Evolutionary conservation across 2,329 filamentous ascomycete species (phyloP).

Genomic region (Didymella exigua): DNA sequence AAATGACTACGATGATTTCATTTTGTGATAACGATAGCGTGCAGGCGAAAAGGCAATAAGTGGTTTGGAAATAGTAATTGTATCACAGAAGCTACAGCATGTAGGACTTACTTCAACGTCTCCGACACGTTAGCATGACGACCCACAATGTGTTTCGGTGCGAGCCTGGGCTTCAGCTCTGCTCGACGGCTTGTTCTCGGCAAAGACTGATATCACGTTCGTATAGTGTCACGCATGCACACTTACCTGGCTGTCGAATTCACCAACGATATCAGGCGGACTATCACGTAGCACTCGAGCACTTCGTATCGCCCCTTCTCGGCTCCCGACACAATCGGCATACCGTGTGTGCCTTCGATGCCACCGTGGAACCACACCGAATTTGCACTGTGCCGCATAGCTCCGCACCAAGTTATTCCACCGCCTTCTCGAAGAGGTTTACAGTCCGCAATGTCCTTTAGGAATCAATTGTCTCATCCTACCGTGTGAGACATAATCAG

Average conservation of each 20-base stretch:
- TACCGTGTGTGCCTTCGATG: neutral
- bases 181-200: neutral
- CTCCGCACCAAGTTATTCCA: neutral
- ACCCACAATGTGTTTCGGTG: too few species aligned
- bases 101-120: neutral
- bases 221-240: neutral
- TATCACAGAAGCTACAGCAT: neutral
- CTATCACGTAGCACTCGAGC: neutral
- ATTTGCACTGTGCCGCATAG: neutral
- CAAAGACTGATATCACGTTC: neutral
- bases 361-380: slow-evolving; percentile 10
- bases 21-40: slow-evolving; percentile 5
- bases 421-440: neutral
- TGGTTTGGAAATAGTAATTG: neutral
- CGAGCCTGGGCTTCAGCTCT: neutral
- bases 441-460: neutral
- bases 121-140: neutral
- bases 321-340: neutral
- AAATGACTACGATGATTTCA: neutral
- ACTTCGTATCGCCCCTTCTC: neutral
- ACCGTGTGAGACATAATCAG: slow-evolving; percentile 10
- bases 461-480: slow-evolving; percentile 7
- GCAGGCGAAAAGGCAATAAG: neutral
- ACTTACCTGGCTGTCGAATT: neutral
- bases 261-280: neutral